Conservation (phyloP, 2,329 filamentous ascomycete species). For the Ceratocystis eucalypticola region DNA sequence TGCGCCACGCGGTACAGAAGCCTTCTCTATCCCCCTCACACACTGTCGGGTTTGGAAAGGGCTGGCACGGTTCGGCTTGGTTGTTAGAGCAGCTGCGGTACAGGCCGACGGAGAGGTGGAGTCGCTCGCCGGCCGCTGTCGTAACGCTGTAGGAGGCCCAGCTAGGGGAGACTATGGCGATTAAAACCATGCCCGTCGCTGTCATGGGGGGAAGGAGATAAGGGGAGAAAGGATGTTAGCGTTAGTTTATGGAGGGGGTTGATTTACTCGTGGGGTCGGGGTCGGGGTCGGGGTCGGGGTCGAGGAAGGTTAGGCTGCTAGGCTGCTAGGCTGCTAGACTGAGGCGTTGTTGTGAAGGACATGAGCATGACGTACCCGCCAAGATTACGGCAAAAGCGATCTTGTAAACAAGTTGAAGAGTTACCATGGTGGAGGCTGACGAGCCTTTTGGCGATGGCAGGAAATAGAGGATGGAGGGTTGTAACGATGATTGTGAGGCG, state of each 20-base stretch:
- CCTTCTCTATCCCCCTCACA: conserved; percentile 40
- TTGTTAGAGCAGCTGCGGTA: conserved; percentile 66
- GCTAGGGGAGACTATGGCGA: conserved; percentile 53
- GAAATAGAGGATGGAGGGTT: background rate
- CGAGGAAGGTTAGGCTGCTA: background rate
- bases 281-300: background rate
- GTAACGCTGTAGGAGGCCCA: conserved; percentile 56
- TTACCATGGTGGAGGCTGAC: background rate
- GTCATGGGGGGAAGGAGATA: background rate
- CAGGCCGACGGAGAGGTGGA: conserved; percentile 57
- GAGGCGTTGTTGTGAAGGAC: background rate
- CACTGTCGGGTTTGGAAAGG: conserved; percentile 54
- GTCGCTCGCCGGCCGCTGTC: conserved; percentile 33
- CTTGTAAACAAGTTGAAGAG: conserved; percentile 10
- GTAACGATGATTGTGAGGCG: background rate
- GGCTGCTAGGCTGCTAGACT: background rate
- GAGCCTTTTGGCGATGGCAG: background rate
- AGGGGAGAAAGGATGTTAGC: background rate
- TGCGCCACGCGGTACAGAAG: conserved; percentile 89
- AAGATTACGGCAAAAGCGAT: conserved; percentile 8
- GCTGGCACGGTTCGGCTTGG: conserved; percentile 30
- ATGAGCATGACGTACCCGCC: conserved; percentile 8
- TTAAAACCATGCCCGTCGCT: conserved; percentile 60
- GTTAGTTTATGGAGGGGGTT: background rate
- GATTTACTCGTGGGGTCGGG: background rate